phyloP scores from a whole-genome alignment of 345 rosid species.

The Rhodomyrtus tomentosa region DNA sequence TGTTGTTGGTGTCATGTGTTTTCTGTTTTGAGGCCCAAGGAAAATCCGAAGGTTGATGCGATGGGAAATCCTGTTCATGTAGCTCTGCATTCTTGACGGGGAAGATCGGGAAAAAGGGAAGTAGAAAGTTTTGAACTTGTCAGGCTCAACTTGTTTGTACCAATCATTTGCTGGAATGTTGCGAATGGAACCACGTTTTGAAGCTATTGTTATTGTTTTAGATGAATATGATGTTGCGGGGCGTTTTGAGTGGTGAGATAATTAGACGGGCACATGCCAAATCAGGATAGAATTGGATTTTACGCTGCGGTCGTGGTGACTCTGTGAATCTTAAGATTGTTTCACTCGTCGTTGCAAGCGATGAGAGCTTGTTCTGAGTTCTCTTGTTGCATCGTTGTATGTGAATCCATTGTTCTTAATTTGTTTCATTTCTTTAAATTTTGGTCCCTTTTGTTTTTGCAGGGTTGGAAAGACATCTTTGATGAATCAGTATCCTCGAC shows the following conservation, averaged over 20 bases:
- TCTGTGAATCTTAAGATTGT: background rate
- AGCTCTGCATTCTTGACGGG: background rate
- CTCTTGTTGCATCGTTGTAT: background rate
- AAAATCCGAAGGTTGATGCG: background rate
- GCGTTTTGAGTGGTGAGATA: background rate
- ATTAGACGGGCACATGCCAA: background rate
- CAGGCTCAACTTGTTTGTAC: background rate
- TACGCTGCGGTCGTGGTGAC: background rate
- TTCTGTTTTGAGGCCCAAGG: background rate
- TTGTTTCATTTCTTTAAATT: background rate
- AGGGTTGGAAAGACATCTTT: constrained; percentile 94
- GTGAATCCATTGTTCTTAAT: background rate
- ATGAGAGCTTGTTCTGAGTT: background rate
- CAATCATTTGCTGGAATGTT: background rate
- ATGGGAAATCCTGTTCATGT: background rate
- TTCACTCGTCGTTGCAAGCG: background rate
- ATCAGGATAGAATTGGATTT: background rate
- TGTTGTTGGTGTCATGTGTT: background rate
- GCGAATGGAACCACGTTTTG: background rate
- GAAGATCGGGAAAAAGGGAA: background rate
- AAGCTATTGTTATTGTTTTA: background rate
- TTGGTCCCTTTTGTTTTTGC: background rate
- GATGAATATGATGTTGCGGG: background rate
- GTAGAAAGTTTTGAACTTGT: background rate
- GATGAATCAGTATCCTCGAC: constrained; percentile 77